Percentiles rank a stretch among this genome's conserved stretches.
phyloP scores from a whole-genome alignment of 768 basidiomycete species.

The Podaxis pistillaris region DNA sequence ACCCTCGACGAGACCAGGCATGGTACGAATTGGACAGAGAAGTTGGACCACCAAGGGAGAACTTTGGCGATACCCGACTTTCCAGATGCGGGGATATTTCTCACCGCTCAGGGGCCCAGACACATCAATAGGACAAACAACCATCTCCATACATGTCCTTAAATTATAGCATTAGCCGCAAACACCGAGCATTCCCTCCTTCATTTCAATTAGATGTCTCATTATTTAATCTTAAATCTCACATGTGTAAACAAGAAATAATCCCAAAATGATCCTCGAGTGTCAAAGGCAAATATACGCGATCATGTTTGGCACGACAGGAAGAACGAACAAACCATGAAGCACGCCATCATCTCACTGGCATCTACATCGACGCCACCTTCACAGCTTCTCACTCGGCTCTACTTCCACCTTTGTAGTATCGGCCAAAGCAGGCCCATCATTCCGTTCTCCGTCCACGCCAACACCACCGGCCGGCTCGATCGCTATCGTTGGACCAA shows the following conservation, averaged over 20 bases:
- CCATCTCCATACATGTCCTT: background rate
- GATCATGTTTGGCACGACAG: background rate
- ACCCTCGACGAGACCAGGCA: slow-evolving; percentile 42
- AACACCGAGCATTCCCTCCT: background rate
- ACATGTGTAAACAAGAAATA: background rate
- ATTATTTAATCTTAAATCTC: background rate
- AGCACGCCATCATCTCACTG: background rate
- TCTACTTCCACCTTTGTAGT: background rate
- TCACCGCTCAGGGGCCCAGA: slow-evolving; percentile 11
- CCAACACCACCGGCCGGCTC: background rate
- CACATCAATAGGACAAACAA: background rate
- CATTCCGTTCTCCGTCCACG: background rate
- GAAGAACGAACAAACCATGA: background rate
- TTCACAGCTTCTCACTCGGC: slow-evolving; percentile 2
- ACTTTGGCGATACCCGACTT: background rate
- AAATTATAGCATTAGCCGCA: background rate
- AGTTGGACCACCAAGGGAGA: slow-evolving; percentile 14
- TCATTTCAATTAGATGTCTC: background rate
- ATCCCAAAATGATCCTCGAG: background rate
- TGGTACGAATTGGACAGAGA: slow-evolving; percentile 28
- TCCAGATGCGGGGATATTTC: slow-evolving; percentile 15
- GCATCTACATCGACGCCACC: background rate
- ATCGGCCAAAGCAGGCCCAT: background rate
- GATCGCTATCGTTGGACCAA: slow-evolving; percentile 10
- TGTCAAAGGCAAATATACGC: background rate